phyloP scores from a whole-genome alignment of 768 basidiomycete species.

The Tulasnella sp. region DNA sequence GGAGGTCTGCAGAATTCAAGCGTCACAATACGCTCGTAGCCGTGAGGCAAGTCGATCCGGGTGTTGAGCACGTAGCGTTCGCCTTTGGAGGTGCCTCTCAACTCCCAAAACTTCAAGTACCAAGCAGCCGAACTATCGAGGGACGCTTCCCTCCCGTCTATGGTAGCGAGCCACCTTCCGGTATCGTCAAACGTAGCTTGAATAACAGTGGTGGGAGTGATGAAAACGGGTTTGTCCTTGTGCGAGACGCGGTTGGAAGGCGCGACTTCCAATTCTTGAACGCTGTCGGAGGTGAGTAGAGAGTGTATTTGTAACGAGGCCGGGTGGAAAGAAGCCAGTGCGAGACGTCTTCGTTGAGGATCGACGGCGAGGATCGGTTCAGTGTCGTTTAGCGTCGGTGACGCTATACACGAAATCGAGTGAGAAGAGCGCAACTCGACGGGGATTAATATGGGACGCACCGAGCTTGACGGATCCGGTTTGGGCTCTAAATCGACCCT shows the following conservation, averaged over 20 bases:
- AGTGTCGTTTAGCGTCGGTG: background rate
- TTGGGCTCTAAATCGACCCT: background rate
- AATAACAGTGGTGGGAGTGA: constrained; percentile 70
- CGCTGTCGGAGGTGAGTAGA: constrained; percentile 60
- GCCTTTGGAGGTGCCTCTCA: constrained; percentile 53
- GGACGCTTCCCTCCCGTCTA: constrained; percentile 68
- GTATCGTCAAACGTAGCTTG: constrained; percentile 58
- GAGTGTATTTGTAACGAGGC: constrained; percentile 93
- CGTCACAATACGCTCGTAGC: constrained; percentile 54
- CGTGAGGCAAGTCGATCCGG: constrained; percentile 85
- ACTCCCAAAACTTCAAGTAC: constrained; percentile 88
- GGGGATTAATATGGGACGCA: constrained; percentile 56
- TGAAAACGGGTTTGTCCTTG: constrained; percentile 68
- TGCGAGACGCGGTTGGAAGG: constrained; percentile 89
- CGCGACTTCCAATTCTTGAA: constrained; percentile 87
- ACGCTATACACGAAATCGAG: background rate
- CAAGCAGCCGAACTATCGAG: constrained; percentile 46
- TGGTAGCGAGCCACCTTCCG: constrained; percentile 90
- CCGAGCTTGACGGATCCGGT: constrained; percentile 50
- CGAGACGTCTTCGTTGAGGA: constrained; percentile 59
- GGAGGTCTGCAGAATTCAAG: constrained; percentile 51
- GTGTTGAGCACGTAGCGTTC: constrained; percentile 76
- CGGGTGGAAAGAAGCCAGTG: constrained; percentile 90
- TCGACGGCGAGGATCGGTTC: constrained; percentile 58
- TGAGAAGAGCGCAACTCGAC: background rate